Base-by-base conservation (phyloP, 2,329 filamentous ascomycete genomes). In the Cercospora nicotianae region DNA sequence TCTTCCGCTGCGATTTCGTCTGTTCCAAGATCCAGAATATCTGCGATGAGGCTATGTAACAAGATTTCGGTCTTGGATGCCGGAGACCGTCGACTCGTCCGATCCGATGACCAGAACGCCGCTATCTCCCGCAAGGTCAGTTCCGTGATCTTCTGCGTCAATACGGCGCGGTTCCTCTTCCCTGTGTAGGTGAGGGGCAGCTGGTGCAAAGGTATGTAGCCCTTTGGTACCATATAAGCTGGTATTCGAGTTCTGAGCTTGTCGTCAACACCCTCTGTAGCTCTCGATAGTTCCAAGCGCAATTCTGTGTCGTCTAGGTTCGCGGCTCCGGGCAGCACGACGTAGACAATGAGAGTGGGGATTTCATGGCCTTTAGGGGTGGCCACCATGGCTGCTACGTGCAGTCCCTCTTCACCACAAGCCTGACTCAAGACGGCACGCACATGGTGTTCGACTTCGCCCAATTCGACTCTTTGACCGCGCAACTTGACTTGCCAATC, bases 401-500 rank as follows among this genome's bases (percentile, higher is more conserved):
- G 60, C 42, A 48, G 60, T 20, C 45, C 39, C 12, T 36, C 33
- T 42, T 33, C 58, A 16, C 58, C 33, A 28, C 58, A 60, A 39
- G 6, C 36, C 20, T 45, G 31, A n/a, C 58, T 60, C 30, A 60
- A 42, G 39, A 60, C 58, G 3, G 55, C 53, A 7, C 57, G 61
- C 9, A 62, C 60, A 31, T 78, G 10, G 77, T 78, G n/a, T 66
- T 88, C 90, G 59, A 96, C 89, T 74, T 94, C 92, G 0, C 86
- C 86, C 12, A 93, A 84, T 75, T 95, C 91, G 33, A 96, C 88
- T 53, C 90, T 83, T 72, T 93, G 90, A 0, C 92, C 92, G 36
- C 91, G 86, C 10, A 96, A 82, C 76, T 94, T 95, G 63, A 94
- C 83, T 77, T 94, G 91, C 67, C 89, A 89, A 72, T 94, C 92